These are phyloP conservation scores for Aphanomyces stellatus DNA, from an alignment of 352 stramenopile species.

Conservation along the genomic window DNA sequence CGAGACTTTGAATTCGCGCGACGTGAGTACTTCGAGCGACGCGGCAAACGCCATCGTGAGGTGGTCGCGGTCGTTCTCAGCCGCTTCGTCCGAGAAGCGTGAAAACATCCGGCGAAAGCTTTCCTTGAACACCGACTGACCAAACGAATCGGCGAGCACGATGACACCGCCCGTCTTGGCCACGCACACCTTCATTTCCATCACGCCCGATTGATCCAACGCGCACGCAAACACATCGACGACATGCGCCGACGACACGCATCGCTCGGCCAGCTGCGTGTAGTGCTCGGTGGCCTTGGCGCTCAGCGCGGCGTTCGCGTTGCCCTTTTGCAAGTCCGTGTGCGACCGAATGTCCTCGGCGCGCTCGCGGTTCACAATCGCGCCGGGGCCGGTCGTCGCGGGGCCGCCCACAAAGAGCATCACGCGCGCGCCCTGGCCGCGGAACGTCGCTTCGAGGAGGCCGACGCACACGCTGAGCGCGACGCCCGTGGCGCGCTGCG, in stretches of 20 bases:
- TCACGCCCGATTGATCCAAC: slow-evolving; percentile 95
- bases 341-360: slow-evolving; percentile 97
- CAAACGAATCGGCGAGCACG: slow-evolving; percentile 97
- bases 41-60: slow-evolving; percentile 95
- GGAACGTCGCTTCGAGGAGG: slow-evolving; percentile 94
- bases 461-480: slow-evolving; percentile 95
- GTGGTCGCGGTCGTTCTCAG: slow-evolving; percentile 91
- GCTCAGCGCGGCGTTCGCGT: slow-evolving; percentile 88
- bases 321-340: slow-evolving; percentile 93
- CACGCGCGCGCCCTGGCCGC: slow-evolving; percentile 91
- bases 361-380: slow-evolving; percentile 92
- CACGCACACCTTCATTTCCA: slow-evolving; percentile 98
- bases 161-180: slow-evolving; percentile 98
- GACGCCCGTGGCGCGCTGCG: slow-evolving; percentile 93
- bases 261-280: slow-evolving; percentile 89
- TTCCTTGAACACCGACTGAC: slow-evolving; percentile 98
- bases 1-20: slow-evolving; percentile 97
- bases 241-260: slow-evolving; percentile 88
- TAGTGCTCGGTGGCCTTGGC: slow-evolving; percentile 96
- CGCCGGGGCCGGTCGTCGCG: slow-evolving; percentile 92
- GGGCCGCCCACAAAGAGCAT: slow-evolving; percentile 99
- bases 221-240: slow-evolving; percentile 99
- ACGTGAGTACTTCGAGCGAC: slow-evolving; percentile 95
- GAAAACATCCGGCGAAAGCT: slow-evolving; percentile 97
- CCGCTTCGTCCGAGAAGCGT: slow-evolving; percentile 91